Conservation (phyloP, 345 rosid species). For the Stellera chamaejasme region DNA sequence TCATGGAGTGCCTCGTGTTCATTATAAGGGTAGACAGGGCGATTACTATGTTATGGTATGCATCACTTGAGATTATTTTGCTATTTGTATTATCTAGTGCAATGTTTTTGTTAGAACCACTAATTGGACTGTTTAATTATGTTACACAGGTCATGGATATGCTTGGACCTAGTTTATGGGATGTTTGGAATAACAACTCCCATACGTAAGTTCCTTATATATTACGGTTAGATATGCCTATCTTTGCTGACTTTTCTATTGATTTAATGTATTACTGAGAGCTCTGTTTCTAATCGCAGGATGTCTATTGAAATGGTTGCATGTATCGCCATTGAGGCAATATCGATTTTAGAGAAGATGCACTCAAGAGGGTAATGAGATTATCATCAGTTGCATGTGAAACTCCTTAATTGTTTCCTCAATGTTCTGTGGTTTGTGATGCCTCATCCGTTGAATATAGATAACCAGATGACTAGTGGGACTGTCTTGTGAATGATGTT, state of each 20-base stretch:
- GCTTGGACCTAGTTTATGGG: slow-evolving; percentile 89
- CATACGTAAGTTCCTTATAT: slow-evolving; percentile 41
- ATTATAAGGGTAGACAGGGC: slow-evolving; percentile 75
- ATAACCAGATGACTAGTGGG: too few relatives aligned
- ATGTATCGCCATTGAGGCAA: slow-evolving; percentile 85
- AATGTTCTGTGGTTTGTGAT: not conserved
- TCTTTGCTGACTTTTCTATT: slow-evolving; percentile 4
- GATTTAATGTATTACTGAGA: slow-evolving; percentile 2
- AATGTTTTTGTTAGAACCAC: slow-evolving; percentile 3
- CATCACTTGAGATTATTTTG: not conserved
- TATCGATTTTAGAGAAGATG: slow-evolving; percentile 85
- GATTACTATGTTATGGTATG: slow-evolving; percentile 86
- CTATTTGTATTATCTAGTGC: not conserved
- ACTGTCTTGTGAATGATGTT: too few relatives aligned
- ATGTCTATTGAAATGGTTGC: slow-evolving; percentile 86
- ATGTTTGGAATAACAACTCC: slow-evolving; percentile 62
- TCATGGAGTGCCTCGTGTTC: slow-evolving; percentile 86
- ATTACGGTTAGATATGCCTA: slow-evolving; percentile 2
- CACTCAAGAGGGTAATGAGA: slow-evolving; percentile 68
- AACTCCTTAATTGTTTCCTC: not conserved
- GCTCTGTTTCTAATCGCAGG: slow-evolving; percentile 29
- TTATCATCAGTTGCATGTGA: slow-evolving; percentile 10
- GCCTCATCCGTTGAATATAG: too few relatives aligned
- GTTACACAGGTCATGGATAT: slow-evolving; percentile 78
- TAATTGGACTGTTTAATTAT: slow-evolving; percentile 1